Evolutionary conservation across 2,329 filamentous ascomycete species (phyloP).

Genomic region (Diaporthe citrichinensis): DNA sequence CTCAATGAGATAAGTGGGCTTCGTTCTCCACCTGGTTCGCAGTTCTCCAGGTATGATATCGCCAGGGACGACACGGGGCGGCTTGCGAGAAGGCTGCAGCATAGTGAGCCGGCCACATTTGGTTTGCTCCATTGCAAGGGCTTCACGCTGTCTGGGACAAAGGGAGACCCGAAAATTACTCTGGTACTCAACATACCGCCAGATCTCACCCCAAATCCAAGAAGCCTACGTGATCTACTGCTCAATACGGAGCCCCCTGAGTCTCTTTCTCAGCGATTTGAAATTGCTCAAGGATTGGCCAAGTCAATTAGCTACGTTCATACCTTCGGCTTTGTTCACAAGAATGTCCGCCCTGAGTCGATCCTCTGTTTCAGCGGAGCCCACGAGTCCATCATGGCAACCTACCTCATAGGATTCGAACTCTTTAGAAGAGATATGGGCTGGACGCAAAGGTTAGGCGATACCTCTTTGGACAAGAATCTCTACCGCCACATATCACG

Average conservation of each 20-base stretch:
- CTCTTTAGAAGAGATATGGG: not conserved
- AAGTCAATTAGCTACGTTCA: constrained; percentile 20
- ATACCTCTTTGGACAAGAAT: not conserved
- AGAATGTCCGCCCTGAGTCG: constrained; percentile 15
- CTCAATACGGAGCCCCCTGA: not conserved
- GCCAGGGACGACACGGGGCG: constrained; percentile 10
- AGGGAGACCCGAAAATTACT: not conserved
- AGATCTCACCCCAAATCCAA: not conserved
- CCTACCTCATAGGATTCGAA: not conserved
- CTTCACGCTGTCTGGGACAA: not conserved
- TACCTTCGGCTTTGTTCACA: constrained; percentile 21
- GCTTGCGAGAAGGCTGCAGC: constrained; percentile 24
- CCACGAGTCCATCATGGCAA: not conserved
- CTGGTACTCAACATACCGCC: not conserved
- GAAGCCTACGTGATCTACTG: constrained; percentile 9
- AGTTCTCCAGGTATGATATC: not conserved
- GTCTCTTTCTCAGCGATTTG: not conserved
- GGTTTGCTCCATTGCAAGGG: constrained; percentile 28
- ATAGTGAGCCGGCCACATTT: not conserved
- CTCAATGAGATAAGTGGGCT: not conserved
- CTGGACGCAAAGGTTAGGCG: constrained; percentile 6
- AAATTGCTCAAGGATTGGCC: constrained; percentile 14
- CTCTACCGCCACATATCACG: constrained; percentile 1
- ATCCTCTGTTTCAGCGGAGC: constrained; percentile 4
- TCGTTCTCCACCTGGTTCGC: not conserved